Base-by-base conservation (phyloP, 176 grass and related monocot genomes). In the Aegilops speltoides region DNA sequence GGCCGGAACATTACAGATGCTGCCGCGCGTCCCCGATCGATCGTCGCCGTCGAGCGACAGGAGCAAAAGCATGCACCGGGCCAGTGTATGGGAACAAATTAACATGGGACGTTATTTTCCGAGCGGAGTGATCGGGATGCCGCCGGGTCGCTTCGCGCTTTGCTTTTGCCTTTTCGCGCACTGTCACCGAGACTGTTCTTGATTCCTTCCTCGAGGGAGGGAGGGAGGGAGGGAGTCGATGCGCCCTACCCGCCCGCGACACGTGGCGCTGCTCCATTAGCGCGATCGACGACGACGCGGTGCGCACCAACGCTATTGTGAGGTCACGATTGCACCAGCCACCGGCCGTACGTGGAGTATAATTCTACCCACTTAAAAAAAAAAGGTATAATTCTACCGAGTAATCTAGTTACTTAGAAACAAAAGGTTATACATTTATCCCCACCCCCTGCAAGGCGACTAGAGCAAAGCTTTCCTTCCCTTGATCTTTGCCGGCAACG, bases 71-170 rank as follows among this genome's bases (percentile, higher is more conserved):
- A 7, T 28, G 76, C 34, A 4, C 66, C 77, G 24, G 8, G 10
- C 15, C 24, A 68, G 26, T 5, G 41, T 20, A 32, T 19, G 3
- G 24, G 45, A 54, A 36, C 17, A 20, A 8, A 36, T 69, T 22
- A 36, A 71, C 33, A 73, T 26, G 34, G 57, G n/a, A 80, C 23
- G 79, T 66, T 66, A 14, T 28, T 81, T 79, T 79, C 77, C 10
- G 17, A 23, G 15, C 34, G 5, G 5, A 26, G 11, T 59, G 20
- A 59, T 59, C 56, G 60, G 60, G 43, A 76, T 8, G 2, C 15
- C 5, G 17, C 56, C 7, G 37, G 38, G 13, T 26, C 41, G 17
- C 14, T 45, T 25, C 14, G 15, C 5, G 0, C 19, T 20, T 10
- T 32, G 43, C 24, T 50, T 48, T 70, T 3, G 54, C 65, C 80